Evolutionary conservation across 2,329 filamentous ascomycete species (phyloP).

Genomic region (Penicillium crustosum): DNA sequence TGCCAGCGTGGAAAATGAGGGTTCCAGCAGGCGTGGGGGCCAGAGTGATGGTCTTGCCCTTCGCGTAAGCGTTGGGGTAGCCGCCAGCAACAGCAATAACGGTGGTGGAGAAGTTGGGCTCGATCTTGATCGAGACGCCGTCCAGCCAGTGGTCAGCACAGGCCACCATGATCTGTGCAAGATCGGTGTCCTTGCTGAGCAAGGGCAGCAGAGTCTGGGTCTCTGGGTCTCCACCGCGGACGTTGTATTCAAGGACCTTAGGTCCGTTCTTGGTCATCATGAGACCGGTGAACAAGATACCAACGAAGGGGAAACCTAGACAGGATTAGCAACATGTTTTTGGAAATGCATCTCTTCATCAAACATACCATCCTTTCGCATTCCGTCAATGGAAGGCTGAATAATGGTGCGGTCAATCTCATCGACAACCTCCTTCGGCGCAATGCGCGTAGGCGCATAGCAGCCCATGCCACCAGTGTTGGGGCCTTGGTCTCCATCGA

Average conservation of each 20-base stretch:
- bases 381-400: conserved; percentile 85
- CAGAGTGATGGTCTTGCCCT: conserved; percentile 66
- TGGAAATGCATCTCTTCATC: conserved; percentile 73
- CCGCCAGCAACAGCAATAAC: conserved; percentile 92
- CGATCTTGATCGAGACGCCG: conserved; percentile 66
- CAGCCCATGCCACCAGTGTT: conserved; percentile 99
- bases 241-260: conserved; percentile 88
- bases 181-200: conserved; percentile 73
- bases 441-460: conserved; percentile 85
- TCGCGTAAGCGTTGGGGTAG: conserved; percentile 82
- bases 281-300: conserved; percentile 61
- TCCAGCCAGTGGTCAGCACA: conserved; percentile 75
- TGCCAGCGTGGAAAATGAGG: conserved; percentile 92
- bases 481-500: conserved; percentile 83
- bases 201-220: conserved; percentile 83
- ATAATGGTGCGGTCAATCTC: conserved; percentile 78
- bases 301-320: conserved; percentile 44
- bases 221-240: conserved; percentile 88
- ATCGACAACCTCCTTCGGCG: conserved; percentile 71
- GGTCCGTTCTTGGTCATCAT: conserved; percentile 85
- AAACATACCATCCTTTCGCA: conserved; percentile 72
- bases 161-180: conserved; percentile 85
- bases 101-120: conserved; percentile 74
- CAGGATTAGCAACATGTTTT: conserved; percentile 33
- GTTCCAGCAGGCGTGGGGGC: conserved; percentile 57